These are phyloP conservation scores for Euphorbia peplus DNA, from an alignment of 345 rosid species.

Conservation along the genomic window DNA sequence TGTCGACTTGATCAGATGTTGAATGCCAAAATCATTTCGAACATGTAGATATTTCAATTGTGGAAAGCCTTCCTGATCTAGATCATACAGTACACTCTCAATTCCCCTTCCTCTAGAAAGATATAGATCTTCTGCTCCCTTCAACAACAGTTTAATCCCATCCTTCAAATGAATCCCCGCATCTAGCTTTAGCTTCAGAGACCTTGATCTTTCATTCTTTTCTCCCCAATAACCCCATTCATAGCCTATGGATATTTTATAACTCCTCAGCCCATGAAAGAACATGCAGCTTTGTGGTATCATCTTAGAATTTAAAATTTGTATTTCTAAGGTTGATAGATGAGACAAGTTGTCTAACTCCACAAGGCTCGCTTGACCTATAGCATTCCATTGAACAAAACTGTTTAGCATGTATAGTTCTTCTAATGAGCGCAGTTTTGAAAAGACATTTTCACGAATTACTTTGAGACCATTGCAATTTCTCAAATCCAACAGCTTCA, in stretches of 20 bases:
- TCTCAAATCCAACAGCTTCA: slow-evolving; percentile 26
- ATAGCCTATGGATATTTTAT: slow-evolving; percentile 20
- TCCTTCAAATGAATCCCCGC: background rate
- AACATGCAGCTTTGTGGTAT: slow-evolving; percentile 3
- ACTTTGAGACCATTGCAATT: slow-evolving; percentile 17
- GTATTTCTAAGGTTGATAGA: slow-evolving; percentile 16
- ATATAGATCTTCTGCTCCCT: background rate
- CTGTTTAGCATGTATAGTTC: slow-evolving; percentile 21
- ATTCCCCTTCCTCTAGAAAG: background rate
- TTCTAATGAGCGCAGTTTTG: slow-evolving; percentile 26
- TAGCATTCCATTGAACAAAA: slow-evolving; percentile 29
- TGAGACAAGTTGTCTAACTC: slow-evolving; percentile 23
- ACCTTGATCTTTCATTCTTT: background rate
- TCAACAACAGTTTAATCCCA: background rate
- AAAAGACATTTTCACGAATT: slow-evolving; percentile 27
- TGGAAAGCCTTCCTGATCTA: slow-evolving; percentile 1
- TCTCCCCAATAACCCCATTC: slow-evolving; percentile 7
- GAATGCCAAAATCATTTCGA: background rate
- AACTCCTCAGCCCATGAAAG: slow-evolving; percentile 4
- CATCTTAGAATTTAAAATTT: background rate
- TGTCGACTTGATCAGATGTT: background rate
- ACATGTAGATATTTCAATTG: background rate
- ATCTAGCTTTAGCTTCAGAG: slow-evolving; percentile 14
- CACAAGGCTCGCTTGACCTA: slow-evolving; percentile 11
- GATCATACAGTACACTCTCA: background rate